Base-by-base conservation (phyloP, 2,329 filamentous ascomycete genomes). In the Aspergillus udagawae region DNA sequence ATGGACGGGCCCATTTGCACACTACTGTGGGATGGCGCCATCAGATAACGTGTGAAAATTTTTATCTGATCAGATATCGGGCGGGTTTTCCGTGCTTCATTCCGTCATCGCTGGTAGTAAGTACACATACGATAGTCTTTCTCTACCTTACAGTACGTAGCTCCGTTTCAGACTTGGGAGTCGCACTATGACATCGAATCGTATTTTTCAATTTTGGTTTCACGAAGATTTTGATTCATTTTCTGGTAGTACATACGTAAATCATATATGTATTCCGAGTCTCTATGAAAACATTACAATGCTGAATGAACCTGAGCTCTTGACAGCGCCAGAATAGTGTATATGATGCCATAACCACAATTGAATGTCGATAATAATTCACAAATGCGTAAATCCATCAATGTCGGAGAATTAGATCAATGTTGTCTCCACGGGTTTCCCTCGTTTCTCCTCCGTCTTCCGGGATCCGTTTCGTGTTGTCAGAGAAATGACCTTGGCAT, bases 31-130 rank as follows among this genome's bases (percentile, higher is more conserved):
- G 52, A 60, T 64, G 62, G 62, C 55, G 57, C 63, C 63, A 65
- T 65, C 63, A 57, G 63, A 65, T 65, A 65, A 65, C 57, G 49
- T 50, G 60, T 49, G 57, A 60, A 62, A 63, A 57, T 56, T 65
- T 63, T 65, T 64, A 65, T 65, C 63, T 61, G 62, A 65, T 64
- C 57, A 63, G 63, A 65, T 62, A 65, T 61, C 61, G 42, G 59
- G 23, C 41, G 3, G n/a, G 41, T 6, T 44, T 9, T 10, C 21
- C 44, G 4, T 9, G 12, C 4, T 27, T 25, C 21, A 14, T 6
- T 14, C 21, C 21, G 10, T 47, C 44, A 23, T 35, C 32, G 10
- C 9, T 29, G 10, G 28, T 12, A 29, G 28, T 29, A n/a, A n/a
- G n/a, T n/a, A n/a, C n/a, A n/a, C n/a, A n/a, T n/a, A n/a, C n/a